Percentiles rank a stretch among this genome's conserved stretches.
Conservation (phyloP, 2,329 filamentous ascomycete species). For the Aspergillus amoenus region DNA sequence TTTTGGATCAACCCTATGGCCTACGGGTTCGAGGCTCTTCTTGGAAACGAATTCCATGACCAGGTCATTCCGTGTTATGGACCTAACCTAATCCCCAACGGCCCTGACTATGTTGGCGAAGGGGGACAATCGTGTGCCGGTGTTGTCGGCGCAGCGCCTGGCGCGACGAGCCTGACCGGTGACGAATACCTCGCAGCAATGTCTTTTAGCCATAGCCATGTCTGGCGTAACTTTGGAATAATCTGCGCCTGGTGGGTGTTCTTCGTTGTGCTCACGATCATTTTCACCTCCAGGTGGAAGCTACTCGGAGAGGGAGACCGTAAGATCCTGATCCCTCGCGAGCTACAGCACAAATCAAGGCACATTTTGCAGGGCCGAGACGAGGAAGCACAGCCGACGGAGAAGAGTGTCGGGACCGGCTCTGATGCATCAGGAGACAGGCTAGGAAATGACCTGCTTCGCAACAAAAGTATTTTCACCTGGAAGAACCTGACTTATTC, state of each 20-base stretch:
- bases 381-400: constrained; percentile 41
- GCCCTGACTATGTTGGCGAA: constrained; percentile 22
- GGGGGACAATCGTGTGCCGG: constrained; percentile 49
- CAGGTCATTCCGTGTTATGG: constrained; percentile 30
- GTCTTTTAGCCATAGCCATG: constrained; percentile 45
- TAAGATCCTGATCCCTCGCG: constrained; percentile 60
- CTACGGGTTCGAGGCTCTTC: constrained; percentile 31
- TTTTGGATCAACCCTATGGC: constrained; percentile 34
- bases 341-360: constrained; percentile 47
- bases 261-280: constrained; percentile 58
- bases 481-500: constrained; percentile 73
- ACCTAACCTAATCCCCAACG: constrained; percentile 28
- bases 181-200: constrained; percentile 57
- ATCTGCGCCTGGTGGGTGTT: constrained; percentile 62
- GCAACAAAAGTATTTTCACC: constrained; percentile 67
- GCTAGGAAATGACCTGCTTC: constrained; percentile 44
- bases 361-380: neutral
- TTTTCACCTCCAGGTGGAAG: constrained; percentile 56
- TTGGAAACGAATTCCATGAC: constrained; percentile 33
- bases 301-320: constrained; percentile 44
- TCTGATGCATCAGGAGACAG: constrained; percentile 4
- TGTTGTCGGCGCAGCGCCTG: constrained; percentile 53
- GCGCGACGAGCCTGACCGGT: constrained; percentile 51
- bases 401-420: constrained; percentile 38
- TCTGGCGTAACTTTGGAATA: constrained; percentile 62